Percentiles rank a stretch among this genome's conserved stretches.
phyloP scores from a whole-genome alignment of 176 grass and related monocot genomes.

The Stipa capillata region DNA sequence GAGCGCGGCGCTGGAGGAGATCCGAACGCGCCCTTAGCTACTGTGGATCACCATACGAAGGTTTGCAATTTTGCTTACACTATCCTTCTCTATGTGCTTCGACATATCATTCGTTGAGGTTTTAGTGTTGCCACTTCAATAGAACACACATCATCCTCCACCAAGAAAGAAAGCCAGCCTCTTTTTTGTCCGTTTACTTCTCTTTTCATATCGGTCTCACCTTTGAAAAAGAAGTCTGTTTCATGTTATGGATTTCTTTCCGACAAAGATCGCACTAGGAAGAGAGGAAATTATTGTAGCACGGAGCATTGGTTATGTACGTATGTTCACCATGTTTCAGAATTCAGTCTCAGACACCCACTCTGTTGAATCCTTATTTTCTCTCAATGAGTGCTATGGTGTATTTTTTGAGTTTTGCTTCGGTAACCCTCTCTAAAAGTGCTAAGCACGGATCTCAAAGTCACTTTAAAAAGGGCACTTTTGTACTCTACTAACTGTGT shows the following conservation, averaged over 20 bases:
- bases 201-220: neutral
- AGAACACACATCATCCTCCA: conserved; percentile 2
- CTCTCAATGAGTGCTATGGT: neutral
- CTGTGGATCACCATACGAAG: neutral
- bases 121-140: neutral
- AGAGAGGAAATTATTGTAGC: neutral
- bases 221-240: neutral
- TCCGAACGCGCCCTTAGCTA: no score
- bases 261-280: conserved; percentile 3
- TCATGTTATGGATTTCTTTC: conserved; percentile 8
- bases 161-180: conserved; percentile 10
- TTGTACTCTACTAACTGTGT: no score
- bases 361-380: neutral
- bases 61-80: neutral
- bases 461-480: no score
- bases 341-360: neutral
- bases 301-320: conserved; percentile 1
- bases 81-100: neutral
- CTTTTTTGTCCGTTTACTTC: neutral
- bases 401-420: no score
- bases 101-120: neutral
- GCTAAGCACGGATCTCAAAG: no score
- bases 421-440: no score
- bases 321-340: neutral
- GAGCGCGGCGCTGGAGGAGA: no score